phyloP scores from a whole-genome alignment of 805 yeast species.

The Pichia exigua region DNA sequence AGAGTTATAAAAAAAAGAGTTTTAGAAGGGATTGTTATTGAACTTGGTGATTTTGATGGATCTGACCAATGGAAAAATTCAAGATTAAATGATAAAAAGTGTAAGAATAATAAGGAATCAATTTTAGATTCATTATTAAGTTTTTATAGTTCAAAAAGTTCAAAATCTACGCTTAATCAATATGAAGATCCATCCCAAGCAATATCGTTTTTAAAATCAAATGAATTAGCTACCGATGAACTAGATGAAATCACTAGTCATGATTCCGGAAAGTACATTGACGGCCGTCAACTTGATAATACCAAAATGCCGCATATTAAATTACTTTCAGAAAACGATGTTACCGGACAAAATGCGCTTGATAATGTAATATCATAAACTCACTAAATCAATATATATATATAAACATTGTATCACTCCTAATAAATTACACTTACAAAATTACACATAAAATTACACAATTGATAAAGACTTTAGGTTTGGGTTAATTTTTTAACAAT shows the following conservation, averaged over 20 bases:
- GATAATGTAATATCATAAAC: not conserved
- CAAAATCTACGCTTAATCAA: not conserved
- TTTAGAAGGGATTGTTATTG: conserved; percentile 69
- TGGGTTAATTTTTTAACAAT: not conserved
- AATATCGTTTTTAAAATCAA: not conserved
- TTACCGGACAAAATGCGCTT: conserved; percentile 5
- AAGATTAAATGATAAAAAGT: conserved; percentile 1
- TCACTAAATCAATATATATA: not conserved
- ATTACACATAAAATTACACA: not conserved
- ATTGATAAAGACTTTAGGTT: not conserved
- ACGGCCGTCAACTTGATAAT: conserved; percentile 1
- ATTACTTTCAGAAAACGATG: conserved; percentile 8
- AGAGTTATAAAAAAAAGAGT: conserved; percentile 75
- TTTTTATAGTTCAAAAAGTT: conserved; percentile 30
- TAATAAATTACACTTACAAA: not conserved
- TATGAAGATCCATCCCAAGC: conserved; percentile 2
- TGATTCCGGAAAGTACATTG: not conserved
- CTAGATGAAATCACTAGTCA: conserved; percentile 32
- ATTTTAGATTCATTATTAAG: conserved; percentile 30
- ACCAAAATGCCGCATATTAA: conserved; percentile 4
- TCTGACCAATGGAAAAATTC: conserved; percentile 8
- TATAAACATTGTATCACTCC: not conserved
- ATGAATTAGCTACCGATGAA: conserved; percentile 33
- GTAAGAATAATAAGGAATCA: conserved; percentile 10
- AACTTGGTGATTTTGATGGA: conserved; percentile 50